Evolutionary conservation across 768 basidiomycete genomes (phyloP).

Genomic region (Termitomyces sp.): DNA sequence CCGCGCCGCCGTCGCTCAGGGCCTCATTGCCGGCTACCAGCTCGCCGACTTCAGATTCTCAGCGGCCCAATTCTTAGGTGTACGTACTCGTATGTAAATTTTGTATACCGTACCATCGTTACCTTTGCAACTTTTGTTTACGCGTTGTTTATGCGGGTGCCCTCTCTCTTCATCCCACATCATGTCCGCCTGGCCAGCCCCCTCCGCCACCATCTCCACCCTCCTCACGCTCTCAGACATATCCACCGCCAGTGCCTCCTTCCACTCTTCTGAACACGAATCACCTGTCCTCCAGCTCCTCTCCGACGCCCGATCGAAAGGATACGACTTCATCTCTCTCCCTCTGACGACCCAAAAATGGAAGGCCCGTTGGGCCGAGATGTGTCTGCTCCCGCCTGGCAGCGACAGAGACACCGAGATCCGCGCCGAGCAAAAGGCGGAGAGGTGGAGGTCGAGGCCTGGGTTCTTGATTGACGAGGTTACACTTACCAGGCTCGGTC

Average conservation of each 20-base stretch:
- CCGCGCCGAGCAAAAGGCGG: slow-evolving; percentile 59
- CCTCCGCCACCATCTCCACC: slow-evolving; percentile 18
- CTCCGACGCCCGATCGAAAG: slow-evolving; percentile 49
- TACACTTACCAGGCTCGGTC: slow-evolving; percentile 84
- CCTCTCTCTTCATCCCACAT: not conserved
- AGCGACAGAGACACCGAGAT: slow-evolving; percentile 31
- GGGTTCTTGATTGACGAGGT: slow-evolving; percentile 81
- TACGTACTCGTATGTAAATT: no score
- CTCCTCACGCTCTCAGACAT: slow-evolving; percentile 8
- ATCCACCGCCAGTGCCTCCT: not conserved
- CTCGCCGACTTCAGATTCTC: slow-evolving; percentile 31
- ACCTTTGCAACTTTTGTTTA: no score
- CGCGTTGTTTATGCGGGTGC: slow-evolving; percentile 6
- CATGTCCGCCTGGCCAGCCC: slow-evolving; percentile 31
- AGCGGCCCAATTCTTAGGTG: no score
- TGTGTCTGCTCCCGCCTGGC: slow-evolving; percentile 71
- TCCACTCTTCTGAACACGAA: slow-evolving; percentile 18
- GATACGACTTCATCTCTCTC: slow-evolving; percentile 72
- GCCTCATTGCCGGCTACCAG: slow-evolving; percentile 56
- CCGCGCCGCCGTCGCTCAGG: slow-evolving; percentile 58
- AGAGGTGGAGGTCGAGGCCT: slow-evolving; percentile 83
- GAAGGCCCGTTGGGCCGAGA: slow-evolving; percentile 82
- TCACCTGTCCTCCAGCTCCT: slow-evolving; percentile 50
- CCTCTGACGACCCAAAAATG: slow-evolving; percentile 90
- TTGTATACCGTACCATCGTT: no score